phyloP scores from a whole-genome alignment of 2,329 filamentous ascomycete species.

The Neonectria punicea region DNA sequence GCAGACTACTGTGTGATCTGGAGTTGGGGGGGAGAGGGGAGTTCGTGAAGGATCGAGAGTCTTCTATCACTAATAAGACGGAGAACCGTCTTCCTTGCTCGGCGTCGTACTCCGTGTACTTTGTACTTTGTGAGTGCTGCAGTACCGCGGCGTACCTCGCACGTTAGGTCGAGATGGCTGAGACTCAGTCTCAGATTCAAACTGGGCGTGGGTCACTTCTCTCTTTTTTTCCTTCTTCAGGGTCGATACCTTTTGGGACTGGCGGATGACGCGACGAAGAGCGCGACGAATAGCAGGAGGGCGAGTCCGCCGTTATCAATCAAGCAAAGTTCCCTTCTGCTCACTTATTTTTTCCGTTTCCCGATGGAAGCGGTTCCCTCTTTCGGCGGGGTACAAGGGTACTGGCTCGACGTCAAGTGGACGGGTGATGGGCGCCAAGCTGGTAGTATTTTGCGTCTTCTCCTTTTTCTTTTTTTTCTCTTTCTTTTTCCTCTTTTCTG shows the following conservation, averaged over 20 bases:
- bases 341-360: conserved; percentile 18
- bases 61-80: not conserved
- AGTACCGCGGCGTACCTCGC: not conserved
- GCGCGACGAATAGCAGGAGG: conserved; percentile 32
- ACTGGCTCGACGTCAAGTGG: conserved; percentile 22
- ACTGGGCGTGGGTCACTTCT: not conserved
- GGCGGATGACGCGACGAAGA: conserved; percentile 30
- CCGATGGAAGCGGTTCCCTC: conserved; percentile 16
- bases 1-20: not conserved
- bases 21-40: not conserved
- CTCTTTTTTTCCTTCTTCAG: conserved; percentile 4
- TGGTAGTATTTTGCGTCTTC: not conserved
- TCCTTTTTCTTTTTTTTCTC: not conserved
- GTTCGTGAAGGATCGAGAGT: not conserved
- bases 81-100: no score
- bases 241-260: conserved; percentile 15
- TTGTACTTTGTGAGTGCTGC: not conserved
- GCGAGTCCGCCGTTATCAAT: conserved; percentile 37
- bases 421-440: not conserved
- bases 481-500: not conserved
- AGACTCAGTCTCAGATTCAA: not conserved
- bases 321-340: conserved; percentile 11
- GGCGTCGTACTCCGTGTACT: not conserved
- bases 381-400: conserved; percentile 25
- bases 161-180: not conserved